phyloP scores from a whole-genome alignment of 352 stramenopile species.

The Globisporangium barbulae region DNA sequence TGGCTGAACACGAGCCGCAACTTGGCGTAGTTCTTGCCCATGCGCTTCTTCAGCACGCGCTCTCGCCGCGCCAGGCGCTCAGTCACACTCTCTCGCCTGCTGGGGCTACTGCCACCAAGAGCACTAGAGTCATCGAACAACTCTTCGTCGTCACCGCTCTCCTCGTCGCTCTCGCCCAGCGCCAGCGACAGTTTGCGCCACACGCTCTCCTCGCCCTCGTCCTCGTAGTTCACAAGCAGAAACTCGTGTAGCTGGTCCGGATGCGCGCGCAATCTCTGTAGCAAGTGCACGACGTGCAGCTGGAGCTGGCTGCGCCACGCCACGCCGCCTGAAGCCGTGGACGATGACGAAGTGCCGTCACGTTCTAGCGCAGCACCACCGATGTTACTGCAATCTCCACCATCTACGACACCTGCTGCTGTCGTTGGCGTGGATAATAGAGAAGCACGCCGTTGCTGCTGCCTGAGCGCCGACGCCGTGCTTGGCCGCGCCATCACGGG shows the following conservation, averaged over 20 bases:
- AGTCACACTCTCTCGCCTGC: neutral
- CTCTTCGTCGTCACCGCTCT: neutral
- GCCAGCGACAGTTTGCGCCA: slow-evolving; percentile 14
- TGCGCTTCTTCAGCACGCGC: slow-evolving; percentile 8
- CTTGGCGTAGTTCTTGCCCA: slow-evolving; percentile 14
- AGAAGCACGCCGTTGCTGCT: neutral
- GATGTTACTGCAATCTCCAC: neutral
- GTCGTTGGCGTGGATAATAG: neutral
- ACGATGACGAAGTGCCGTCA: neutral
- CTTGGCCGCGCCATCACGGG: slow-evolving; percentile 7
- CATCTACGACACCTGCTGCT: neutral
- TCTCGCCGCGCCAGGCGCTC: neutral
- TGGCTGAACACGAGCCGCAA: slow-evolving; percentile 32
- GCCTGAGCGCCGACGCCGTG: slow-evolving; percentile 2
- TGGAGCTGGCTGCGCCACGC: slow-evolving; percentile 42
- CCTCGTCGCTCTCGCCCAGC: slow-evolving; percentile 7
- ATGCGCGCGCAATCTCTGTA: slow-evolving; percentile 35
- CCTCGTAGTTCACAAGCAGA: slow-evolving; percentile 25
- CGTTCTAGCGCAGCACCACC: neutral
- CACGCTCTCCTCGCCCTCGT: slow-evolving; percentile 19
- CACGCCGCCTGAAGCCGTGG: neutral
- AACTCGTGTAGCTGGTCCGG: slow-evolving; percentile 35
- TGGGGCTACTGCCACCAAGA: neutral
- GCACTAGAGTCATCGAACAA: neutral
- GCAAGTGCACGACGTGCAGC: slow-evolving; percentile 38